Base-by-base conservation (phyloP, 2,329 filamentous ascomycete species). In the Grosmannia huntii region DNA sequence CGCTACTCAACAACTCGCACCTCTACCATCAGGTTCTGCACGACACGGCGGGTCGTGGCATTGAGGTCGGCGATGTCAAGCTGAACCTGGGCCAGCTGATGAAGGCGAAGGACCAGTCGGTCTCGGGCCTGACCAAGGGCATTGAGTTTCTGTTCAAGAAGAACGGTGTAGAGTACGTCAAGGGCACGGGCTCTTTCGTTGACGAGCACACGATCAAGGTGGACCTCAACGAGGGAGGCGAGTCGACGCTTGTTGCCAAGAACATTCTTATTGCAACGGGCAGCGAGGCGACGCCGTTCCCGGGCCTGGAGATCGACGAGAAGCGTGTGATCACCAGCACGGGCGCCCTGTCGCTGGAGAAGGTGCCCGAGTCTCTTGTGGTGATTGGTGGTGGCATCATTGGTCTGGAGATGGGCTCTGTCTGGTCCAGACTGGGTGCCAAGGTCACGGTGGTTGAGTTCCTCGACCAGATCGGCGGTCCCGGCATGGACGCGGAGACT, bases 341-440 rank as follows among this genome's bases (percentile, higher is more conserved):
- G 57, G 94, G 94, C 64, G 94, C 94, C 64, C 86, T 99, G 69
- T 81, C 90, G 48, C 81, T 99, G 61, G 81, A 89, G 68, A 82
- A 95, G 78, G 88, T 99, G 44, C 94, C 94, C 50, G 90, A 96
- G 81, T 94, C 89, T 76, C 87, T 99, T 88, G 79, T 95, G 63
- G 94, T 99, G 67, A 96, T 99, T 70, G 94, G 94, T 66, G 94
- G 94, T 71, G 94, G 94, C 72, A 99, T 99, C 73, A 99, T 99
- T 69, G 94, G 94, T 71, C 84, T 99, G 49, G 94, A 99, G 76
- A 99, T 99, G 94, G 90, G 78, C 63, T 97, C 92, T 57, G 94
- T 99, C 57, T 99, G 94, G 94, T 96, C 90, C 61, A 84, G 94
- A 68, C 80, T 99, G 62, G 94, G 94, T 63, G 75, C 90, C 63